These are phyloP conservation scores for Aspergillaceae sp. DNA, from an alignment of 2,329 filamentous ascomycete genomes.

Conservation along the genomic window DNA sequence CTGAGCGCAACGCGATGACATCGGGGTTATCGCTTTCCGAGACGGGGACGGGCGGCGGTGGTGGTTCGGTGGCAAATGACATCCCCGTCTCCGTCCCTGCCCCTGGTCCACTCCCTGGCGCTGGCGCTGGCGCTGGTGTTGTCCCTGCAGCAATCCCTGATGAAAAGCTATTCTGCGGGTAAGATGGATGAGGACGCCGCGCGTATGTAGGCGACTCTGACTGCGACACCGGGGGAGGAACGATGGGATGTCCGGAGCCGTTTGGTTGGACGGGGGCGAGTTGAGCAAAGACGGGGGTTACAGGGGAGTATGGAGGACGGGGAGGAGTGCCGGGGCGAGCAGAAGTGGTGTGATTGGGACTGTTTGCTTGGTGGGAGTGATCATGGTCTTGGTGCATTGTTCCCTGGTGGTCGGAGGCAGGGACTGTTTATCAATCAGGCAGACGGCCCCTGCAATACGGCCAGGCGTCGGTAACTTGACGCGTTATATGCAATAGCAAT, in stretches of 20 bases:
- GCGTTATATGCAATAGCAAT: no score
- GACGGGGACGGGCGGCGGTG: conserved; percentile 36
- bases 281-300: conserved; percentile 37
- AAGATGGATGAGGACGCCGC: no score
- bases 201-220: conserved; percentile 3
- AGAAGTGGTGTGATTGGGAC: conserved; percentile 7
- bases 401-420: no score
- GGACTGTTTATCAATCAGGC: no score
- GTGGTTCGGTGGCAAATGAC: conserved; percentile 23
- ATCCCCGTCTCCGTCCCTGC: not conserved
- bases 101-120: not conserved
- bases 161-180: no score
- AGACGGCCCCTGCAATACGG: no score
- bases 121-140: no score
- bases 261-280: conserved; percentile 18
- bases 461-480: no score
- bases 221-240: conserved; percentile 23
- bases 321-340: conserved; percentile 31
- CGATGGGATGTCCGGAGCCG: conserved; percentile 14
- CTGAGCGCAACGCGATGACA: conserved; percentile 74
- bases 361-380: not conserved
- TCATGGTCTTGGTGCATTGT: not conserved
- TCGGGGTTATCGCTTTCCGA: conserved; percentile 61
- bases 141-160: no score
- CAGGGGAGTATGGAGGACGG: conserved; percentile 39